Evolutionary conservation across 352 stramenopile species (phyloP), one percentile per base, ranked within the genome.

Genomic region (Phytopythium montanum): DNA sequence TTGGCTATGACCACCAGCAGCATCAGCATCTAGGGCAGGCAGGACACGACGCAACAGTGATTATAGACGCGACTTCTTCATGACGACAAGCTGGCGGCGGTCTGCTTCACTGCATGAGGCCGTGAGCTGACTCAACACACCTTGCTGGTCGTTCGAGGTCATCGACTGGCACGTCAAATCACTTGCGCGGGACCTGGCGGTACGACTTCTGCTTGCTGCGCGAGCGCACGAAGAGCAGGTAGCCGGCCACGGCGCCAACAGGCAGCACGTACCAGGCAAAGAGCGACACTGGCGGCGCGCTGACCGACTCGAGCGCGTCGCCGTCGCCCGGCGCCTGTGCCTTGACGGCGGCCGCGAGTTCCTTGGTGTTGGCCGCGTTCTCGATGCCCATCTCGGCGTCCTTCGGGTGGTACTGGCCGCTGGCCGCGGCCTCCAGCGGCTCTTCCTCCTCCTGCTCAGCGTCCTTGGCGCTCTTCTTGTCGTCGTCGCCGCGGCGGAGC

Each of bases 251-350:
- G 1, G 79, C 78, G 41, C 55, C 71, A 18, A 94, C 68, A 0
- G 84, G 84, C 38, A 94, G 54, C 46, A 90, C 78, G 76, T 94
- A 94, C 84, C 79, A 94, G 36, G 73, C 76, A 53, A 92, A 92
- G 10, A 94, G 66, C 41, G 79, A 84, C 44, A 92, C 69, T n/a
- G 67, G 76, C 52, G 84, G 81, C 28, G 77, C 79, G 21, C 54
- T 70, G 50, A 74, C 70, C 3, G 66, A 64, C 59, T 88, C 70
- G 3, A 90, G 62, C 10, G 60, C 56, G 25, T 71, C 61, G 48
- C 66, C 72, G 39, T 79, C 65, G 49, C 54, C 61, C 41, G 78
- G 75, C 38, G 65, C 51, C 51, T 83, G 68, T 18, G 56, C 58
- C 61, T 83, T 75, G 14, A 49, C 57, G 33, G 75, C 62, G 10